A percentile compares a stretch with the other conserved stretches of the same genome.
Conservation (phyloP, 225 moss, liverwort and hornwort genomes). For the Pleurozium schreberi region DNA sequence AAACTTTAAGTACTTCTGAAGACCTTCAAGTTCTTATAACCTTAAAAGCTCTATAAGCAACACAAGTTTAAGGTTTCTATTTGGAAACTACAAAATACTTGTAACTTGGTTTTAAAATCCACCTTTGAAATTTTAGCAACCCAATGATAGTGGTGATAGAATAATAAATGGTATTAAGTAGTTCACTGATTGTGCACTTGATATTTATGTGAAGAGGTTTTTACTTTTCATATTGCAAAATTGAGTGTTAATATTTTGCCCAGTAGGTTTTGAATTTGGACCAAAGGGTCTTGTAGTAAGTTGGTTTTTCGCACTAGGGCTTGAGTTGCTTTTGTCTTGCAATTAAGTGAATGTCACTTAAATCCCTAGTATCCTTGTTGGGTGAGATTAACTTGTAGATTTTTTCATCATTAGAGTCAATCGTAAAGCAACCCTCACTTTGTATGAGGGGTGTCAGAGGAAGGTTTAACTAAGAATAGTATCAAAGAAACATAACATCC, state of each 20-base stretch:
- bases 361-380: too few species aligned
- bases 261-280: too few species aligned
- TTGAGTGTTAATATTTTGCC: not conserved
- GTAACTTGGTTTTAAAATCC: not conserved
- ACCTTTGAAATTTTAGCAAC: not conserved
- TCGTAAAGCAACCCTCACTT: too few species aligned
- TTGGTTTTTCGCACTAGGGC: too few species aligned
- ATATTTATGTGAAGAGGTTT: not conserved
- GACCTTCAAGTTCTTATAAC: not conserved
- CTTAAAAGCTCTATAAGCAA: not conserved
- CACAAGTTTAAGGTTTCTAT: not conserved
- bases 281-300: too few species aligned
- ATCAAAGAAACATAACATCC: too few species aligned
- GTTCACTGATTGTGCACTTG: too few species aligned
- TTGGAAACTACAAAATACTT: not conserved
- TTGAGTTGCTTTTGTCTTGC: not conserved
- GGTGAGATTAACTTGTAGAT: not conserved
- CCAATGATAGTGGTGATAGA: too few species aligned
- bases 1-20: not conserved
- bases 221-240: not conserved
- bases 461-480: too few species aligned
- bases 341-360: not conserved
- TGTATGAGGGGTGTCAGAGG: too few species aligned
- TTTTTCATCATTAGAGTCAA: too few species aligned
- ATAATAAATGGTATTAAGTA: not conserved